Evolutionary conservation across 371 early-diverging fungal species (phyloP).

Genomic region (Smittium culicis): DNA sequence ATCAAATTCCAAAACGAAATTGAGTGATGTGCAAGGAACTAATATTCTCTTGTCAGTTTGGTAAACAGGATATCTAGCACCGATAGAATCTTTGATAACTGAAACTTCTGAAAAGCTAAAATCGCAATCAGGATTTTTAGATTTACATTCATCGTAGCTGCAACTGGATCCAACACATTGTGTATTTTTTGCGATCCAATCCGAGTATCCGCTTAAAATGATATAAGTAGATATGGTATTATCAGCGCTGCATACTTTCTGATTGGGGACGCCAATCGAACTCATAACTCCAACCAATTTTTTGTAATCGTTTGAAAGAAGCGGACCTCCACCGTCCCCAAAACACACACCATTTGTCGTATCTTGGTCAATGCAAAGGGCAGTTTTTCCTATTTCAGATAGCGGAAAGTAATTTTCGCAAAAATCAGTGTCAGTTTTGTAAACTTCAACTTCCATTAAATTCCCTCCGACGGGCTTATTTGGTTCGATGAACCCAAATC

Average conservation of each 20-base stretch:
- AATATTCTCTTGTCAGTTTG: not conserved
- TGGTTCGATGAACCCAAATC: not conserved
- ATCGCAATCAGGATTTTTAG: not conserved
- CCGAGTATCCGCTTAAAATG: not conserved
- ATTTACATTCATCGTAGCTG: not conserved
- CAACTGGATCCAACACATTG: not conserved
- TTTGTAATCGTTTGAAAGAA: not conserved
- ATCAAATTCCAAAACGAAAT: not conserved
- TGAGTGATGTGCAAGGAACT: not conserved
- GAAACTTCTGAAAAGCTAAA: not conserved
- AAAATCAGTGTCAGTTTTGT: not conserved
- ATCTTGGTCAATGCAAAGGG: not conserved
- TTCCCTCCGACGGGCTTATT: not conserved
- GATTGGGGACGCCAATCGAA: not conserved
- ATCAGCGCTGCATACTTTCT: not conserved
- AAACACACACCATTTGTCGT: not conserved
- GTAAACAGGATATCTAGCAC: not conserved
- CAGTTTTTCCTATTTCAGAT: not conserved
- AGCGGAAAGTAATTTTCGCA: not conserved
- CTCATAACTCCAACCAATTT: not conserved
- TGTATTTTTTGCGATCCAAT: not conserved
- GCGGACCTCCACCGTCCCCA: slow-evolving; percentile 7
- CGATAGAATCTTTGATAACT: not conserved
- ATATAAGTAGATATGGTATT: not conserved
- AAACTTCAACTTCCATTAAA: not conserved